phyloP scores from a whole-genome alignment of 2,329 filamentous ascomycete genomes.

The Penicillium frequentans region DNA sequence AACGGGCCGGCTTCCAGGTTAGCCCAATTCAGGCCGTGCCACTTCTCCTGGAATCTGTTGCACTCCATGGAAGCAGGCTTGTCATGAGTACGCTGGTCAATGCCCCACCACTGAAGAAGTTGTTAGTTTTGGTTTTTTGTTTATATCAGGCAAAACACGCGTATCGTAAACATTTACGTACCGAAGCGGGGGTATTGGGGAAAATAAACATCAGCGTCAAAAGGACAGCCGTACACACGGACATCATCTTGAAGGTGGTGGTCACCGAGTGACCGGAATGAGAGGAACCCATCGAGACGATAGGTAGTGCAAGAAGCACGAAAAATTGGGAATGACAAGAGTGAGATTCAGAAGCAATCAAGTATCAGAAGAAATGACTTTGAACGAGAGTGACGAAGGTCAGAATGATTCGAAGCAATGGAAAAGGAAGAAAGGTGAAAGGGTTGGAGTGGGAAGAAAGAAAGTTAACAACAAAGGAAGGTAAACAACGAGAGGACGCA shows the following conservation, averaged over 20 bases:
- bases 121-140: not conserved
- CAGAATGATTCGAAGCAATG: not conserved
- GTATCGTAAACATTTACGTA: not conserved
- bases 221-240: slow-evolving; percentile 41
- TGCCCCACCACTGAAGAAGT: not conserved
- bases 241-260: slow-evolving; percentile 35
- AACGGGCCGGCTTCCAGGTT: slow-evolving; percentile 64
- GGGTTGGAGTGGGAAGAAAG: not conserved
- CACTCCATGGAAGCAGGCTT: slow-evolving; percentile 75
- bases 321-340: not conserved
- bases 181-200: not conserved
- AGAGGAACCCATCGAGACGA: not conserved
- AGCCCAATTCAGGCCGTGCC: slow-evolving; percentile 68
- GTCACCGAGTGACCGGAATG: not conserved
- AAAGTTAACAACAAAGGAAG: not conserved
- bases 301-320: not conserved
- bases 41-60: slow-evolving; percentile 61
- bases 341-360: not conserved
- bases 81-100: slow-evolving; percentile 55
- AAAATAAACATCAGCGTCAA: not conserved
- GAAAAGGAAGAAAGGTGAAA: slow-evolving; percentile 30
- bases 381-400: not conserved
- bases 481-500: slow-evolving; percentile 17
- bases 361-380: not conserved
- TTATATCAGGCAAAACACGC: slow-evolving; percentile 33